Conservation (phyloP, 2,329 filamentous ascomycete species). For the Ceratocystiopsis brevicomis region DNA sequence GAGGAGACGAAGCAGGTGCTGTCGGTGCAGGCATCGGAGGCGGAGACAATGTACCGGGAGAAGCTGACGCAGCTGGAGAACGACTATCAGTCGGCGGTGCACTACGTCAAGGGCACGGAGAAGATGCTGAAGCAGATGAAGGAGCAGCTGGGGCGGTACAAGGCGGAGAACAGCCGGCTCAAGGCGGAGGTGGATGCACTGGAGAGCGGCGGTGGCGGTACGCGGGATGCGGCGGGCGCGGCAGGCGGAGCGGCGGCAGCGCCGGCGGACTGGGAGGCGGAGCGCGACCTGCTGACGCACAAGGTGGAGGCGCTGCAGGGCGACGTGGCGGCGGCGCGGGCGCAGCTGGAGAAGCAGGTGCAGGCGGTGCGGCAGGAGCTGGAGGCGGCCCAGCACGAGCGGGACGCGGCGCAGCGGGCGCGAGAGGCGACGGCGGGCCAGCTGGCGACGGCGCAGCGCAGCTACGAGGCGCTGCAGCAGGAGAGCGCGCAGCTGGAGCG, state of each 20-base stretch:
- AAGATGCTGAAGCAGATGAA: conserved; percentile 99
- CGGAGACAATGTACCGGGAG: conserved; percentile 77
- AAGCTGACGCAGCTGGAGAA: conserved; percentile 88
- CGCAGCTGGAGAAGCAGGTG: conserved; percentile 54
- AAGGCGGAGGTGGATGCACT: conserved; percentile 61
- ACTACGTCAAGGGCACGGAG: conserved; percentile 95
- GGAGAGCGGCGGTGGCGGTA: conserved; percentile 29
- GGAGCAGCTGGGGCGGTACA: conserved; percentile 85
- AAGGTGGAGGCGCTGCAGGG: conserved; percentile 52
- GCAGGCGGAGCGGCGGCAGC: conserved; percentile 15
- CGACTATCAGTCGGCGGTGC: conserved; percentile 92
- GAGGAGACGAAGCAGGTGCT: conserved; percentile 68
- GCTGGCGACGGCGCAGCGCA: conserved; percentile 39
- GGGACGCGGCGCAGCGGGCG: conserved; percentile 42
- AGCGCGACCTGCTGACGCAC: conserved; percentile 46
- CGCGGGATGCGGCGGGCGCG: conserved; percentile 19
- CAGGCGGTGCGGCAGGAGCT: conserved; percentile 51
- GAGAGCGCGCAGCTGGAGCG: conserved; percentile 69
- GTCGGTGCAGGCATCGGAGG: conserved; percentile 64
- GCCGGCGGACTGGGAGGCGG: conserved; percentile 51
- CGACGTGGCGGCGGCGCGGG: conserved; percentile 46
- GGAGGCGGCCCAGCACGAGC: conserved; percentile 42
- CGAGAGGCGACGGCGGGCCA: conserved; percentile 36
- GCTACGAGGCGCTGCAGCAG: conserved; percentile 63
- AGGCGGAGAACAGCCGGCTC: conserved; percentile 64